These are phyloP conservation scores for Kregervanrija fluxuum DNA, from an alignment of 805 yeast genomes.

Conservation along the genomic window DNA sequence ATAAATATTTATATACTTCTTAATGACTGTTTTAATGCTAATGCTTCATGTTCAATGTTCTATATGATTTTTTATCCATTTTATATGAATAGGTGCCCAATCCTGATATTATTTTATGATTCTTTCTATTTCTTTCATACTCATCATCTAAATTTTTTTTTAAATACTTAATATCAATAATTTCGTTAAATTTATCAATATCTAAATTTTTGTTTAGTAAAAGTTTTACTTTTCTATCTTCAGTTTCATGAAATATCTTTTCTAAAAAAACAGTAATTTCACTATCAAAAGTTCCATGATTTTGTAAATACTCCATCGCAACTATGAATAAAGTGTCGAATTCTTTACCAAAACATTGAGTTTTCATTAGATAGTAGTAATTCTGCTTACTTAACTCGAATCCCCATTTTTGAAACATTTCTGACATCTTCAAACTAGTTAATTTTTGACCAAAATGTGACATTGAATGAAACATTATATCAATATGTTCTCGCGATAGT, in stretches of 20 bases:
- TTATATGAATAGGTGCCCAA: conserved; percentile 10
- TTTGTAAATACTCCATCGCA: conserved; percentile 7
- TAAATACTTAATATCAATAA: conserved; percentile 11
- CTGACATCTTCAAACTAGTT: conserved; percentile 10
- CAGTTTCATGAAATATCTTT: conserved; percentile 5
- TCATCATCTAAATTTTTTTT: conserved; percentile 7
- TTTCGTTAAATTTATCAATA: conserved; percentile 2
- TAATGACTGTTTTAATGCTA: too few relatives aligned
- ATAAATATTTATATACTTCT: too few relatives aligned
- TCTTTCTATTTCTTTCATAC: conserved; percentile 10
- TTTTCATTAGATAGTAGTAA: conserved; percentile 12
- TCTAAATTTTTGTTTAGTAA: conserved; percentile 4
- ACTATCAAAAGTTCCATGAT: conserved; percentile 3
- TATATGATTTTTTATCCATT: conserved; percentile 6
- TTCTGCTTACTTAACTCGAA: conserved; percentile 10
- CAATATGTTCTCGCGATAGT: conserved; percentile 10
- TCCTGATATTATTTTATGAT: conserved; percentile 7
- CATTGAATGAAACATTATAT: conserved; percentile 14
- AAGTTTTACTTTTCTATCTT: conserved; percentile 9
- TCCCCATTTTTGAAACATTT: conserved; percentile 4
- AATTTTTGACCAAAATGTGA: conserved; percentile 15
- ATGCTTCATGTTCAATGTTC: too few relatives aligned
- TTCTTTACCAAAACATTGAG: conserved; percentile 20
- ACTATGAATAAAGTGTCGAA: conserved; percentile 19
- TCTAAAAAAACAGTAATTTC: conserved; percentile 5